Conservation (phyloP, 345 rosid genomes). For the Murraya paniculata region DNA sequence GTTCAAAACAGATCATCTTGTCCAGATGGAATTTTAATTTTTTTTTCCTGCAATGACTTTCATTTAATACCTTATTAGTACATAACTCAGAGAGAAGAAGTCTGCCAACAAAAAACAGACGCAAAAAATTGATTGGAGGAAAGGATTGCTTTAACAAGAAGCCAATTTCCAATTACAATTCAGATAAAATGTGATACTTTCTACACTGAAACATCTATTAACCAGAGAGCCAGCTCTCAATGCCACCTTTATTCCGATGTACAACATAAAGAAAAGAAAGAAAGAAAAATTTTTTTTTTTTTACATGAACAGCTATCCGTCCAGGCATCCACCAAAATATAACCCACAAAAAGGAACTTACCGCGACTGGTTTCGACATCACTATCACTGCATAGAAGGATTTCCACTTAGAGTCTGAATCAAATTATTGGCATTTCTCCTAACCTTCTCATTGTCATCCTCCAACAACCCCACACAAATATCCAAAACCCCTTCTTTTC, state of each 20-base stretch:
- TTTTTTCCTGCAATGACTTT: neutral
- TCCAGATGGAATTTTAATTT: neutral
- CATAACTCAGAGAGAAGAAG: neutral
- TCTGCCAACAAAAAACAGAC: neutral
- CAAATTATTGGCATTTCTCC: slow-evolving; percentile 65
- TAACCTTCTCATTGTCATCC: slow-evolving; percentile 79
- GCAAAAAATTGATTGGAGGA: neutral
- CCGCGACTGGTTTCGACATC: slow-evolving; percentile 37
- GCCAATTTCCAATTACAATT: slow-evolving; percentile 31
- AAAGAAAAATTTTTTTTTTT: slow-evolving; percentile 28
- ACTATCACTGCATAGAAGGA: slow-evolving; percentile 29
- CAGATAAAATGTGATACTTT: slow-evolving; percentile 25
- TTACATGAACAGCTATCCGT: slow-evolving; percentile 44
- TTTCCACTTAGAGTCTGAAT: slow-evolving; percentile 55
- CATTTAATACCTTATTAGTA: neutral
- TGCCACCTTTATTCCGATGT: slow-evolving; percentile 43
- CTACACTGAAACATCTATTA: slow-evolving; percentile 24
- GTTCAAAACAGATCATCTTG: neutral
- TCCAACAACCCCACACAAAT: slow-evolving; percentile 60
- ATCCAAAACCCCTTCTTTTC: slow-evolving; percentile 59
- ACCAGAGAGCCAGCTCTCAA: slow-evolving; percentile 15
- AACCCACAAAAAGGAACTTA: slow-evolving; percentile 32
- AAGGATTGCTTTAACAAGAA: slow-evolving; percentile 15
- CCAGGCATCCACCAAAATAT: slow-evolving; percentile 33
- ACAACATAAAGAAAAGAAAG: slow-evolving; percentile 27